phyloP scores from a whole-genome alignment of 2,329 filamentous ascomycete species.

The Cyphellophora attinorum region DNA sequence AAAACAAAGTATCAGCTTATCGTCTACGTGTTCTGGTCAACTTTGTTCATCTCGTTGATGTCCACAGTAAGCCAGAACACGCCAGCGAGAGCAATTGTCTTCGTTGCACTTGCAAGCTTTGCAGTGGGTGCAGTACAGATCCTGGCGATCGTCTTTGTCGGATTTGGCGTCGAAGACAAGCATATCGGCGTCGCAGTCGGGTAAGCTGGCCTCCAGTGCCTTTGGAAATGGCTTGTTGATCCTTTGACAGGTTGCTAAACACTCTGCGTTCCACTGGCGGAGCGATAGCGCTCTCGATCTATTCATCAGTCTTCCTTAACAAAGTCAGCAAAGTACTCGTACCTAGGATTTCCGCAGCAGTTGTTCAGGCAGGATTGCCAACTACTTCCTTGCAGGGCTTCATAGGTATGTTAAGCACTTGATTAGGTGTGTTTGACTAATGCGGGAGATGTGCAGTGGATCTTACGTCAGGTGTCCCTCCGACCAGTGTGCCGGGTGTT shows the following conservation, averaged over 20 bases:
- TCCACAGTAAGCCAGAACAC: constrained; percentile 5
- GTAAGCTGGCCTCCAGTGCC: neutral
- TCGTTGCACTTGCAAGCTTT: constrained; percentile 4
- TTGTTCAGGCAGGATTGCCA: too few relatives aligned
- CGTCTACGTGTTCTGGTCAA: constrained; percentile 5
- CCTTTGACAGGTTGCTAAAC: constrained; percentile 3
- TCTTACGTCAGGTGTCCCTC: too few relatives aligned
- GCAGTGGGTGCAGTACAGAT: constrained; percentile 6
- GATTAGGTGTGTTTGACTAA: too few relatives aligned
- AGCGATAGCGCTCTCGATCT: constrained; percentile 7
- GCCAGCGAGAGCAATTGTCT: constrained; percentile 5
- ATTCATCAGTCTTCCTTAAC: constrained; percentile 5
- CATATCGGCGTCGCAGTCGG: constrained; percentile 9
- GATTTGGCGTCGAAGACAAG: constrained; percentile 7
- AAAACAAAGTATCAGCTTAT: constrained; percentile 9
- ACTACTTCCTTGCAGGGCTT: too few relatives aligned
- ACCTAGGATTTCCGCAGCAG: too few relatives aligned
- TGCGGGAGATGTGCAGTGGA: too few relatives aligned
- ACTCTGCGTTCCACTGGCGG: constrained; percentile 4
- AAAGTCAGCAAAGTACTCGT: too few relatives aligned
- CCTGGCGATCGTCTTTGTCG: constrained; percentile 5
- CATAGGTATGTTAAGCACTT: too few relatives aligned
- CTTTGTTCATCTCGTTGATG: constrained; percentile 6
- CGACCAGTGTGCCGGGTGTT: too few relatives aligned
- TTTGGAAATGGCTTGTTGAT: neutral